A percentile compares a stretch with the other conserved stretches of the same genome.
Conservation (phyloP, 768 basidiomycete genomes). For the Lactifluus hygrophoroides region DNA sequence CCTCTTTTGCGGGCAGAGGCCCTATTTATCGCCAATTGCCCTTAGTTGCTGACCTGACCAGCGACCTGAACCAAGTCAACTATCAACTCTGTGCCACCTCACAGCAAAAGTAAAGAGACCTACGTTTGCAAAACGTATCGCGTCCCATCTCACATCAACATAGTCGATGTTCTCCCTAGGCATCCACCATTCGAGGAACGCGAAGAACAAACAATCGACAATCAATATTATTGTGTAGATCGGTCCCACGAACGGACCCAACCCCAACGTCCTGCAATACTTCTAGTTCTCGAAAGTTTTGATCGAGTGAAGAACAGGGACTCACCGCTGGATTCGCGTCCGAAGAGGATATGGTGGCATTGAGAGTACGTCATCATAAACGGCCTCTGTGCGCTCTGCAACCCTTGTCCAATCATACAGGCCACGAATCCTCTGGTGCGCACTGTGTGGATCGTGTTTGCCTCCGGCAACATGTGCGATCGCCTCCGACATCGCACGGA, state of each 20-base stretch:
- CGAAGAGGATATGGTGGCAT: conserved; percentile 60
- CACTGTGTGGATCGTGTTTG: conserved; percentile 61
- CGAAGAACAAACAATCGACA: conserved; percentile 83
- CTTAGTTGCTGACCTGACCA: conserved; percentile 4
- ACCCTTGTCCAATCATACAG: conserved; percentile 89
- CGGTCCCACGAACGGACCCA: conserved; percentile 74
- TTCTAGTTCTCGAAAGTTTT: not conserved
- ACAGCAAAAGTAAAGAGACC: not conserved
- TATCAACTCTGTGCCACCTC: too few species aligned
- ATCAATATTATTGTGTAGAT: conserved; percentile 85
- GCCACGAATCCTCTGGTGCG: conserved; percentile 66
- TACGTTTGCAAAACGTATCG: conserved; percentile 29
- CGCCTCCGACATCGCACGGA: conserved; percentile 75
- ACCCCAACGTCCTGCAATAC: conserved; percentile 54
- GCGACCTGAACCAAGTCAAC: not conserved
- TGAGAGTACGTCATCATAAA: conserved; percentile 64
- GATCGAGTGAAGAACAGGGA: not conserved
- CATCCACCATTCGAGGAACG: conserved; percentile 75
- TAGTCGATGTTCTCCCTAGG: conserved; percentile 73
- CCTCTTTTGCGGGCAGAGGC: too few species aligned
- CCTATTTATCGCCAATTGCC: too few species aligned
- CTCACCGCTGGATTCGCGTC: conserved; percentile 68
- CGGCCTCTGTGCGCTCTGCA: conserved; percentile 69
- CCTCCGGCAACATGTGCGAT: conserved; percentile 60
- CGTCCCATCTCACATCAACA: conserved; percentile 59